phyloP scores from a whole-genome alignment of 2,329 filamentous ascomycete genomes.

The Exophiala sp. region DNA sequence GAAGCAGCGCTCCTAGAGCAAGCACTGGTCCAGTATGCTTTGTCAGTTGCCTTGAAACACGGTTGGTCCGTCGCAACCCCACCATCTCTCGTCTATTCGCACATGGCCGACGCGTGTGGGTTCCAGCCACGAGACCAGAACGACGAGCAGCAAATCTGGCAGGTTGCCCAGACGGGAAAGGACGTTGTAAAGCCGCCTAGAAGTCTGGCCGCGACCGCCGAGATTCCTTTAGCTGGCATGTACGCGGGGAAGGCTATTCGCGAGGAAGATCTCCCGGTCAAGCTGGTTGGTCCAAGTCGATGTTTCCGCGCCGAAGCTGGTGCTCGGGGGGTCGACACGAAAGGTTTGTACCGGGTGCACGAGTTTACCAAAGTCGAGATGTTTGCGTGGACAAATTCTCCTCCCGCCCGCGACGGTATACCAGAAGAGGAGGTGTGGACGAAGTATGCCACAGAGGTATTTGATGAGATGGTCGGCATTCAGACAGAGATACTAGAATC shows the following conservation, averaged over 20 bases:
- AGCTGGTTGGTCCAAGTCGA: conserved; percentile 78
- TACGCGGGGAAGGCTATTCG: conserved; percentile 70
- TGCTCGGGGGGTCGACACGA: conserved; percentile 82
- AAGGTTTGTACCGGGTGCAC: conserved; percentile 93
- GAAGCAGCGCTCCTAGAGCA: conserved; percentile 93
- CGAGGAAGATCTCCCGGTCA: conserved; percentile 65
- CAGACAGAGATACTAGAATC: conserved; percentile 77
- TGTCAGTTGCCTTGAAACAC: conserved; percentile 65
- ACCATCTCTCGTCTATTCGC: conserved; percentile 85
- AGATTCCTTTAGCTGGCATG: conserved; percentile 92
- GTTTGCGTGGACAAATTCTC: conserved; percentile 77
- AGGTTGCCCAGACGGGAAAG: conserved; percentile 66
- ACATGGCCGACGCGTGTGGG: conserved; percentile 86
- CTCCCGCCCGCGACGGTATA: conserved; percentile 40
- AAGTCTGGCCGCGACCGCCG: conserved; percentile 81
- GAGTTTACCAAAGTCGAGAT: conserved; percentile 99
- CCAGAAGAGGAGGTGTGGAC: conserved; percentile 17
- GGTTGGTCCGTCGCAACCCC: conserved; percentile 81
- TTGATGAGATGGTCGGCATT: conserved; percentile 80
- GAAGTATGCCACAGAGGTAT: conserved; percentile 50
- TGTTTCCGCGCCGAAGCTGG: conserved; percentile 96
- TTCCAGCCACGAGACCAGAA: conserved; percentile 90
- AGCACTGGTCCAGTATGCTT: conserved; percentile 81
- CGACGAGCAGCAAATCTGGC: conserved; percentile 89
- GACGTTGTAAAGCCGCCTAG: conserved; percentile 64